Base-by-base conservation (phyloP, 2,329 filamentous ascomycete genomes). In the Biscogniauxia sp. region DNA sequence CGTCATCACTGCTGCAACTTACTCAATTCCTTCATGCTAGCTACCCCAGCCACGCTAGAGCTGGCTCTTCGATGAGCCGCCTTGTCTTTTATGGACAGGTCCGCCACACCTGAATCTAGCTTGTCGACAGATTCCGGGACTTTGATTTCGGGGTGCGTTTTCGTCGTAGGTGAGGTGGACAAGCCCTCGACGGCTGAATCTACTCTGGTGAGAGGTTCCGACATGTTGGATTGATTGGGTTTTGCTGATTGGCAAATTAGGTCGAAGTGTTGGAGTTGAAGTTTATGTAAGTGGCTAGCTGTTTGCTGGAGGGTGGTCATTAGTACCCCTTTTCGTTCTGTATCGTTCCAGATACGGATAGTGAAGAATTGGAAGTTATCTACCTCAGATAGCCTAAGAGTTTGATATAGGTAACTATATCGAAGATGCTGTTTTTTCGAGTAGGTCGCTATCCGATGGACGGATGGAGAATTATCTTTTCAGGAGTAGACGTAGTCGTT, bases 101-200 rank as follows among this genome's bases (percentile, higher is more conserved):
- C 37, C 37, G 37, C 37, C 2, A 45, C 5, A 5, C 37, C 37
- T 17, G 2, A 2, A n/a, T 45, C 15, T 45, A 45, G 2, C 32
- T 7, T 3, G 32, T 37, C 32, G 32, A 37, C 13, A 11, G 32
- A 15, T 37, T 37, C 32, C 13, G 32, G 32, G 8, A 37, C 13
- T 2, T 37, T 37, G 32, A 15, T 15, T 6, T 45, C 37, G 3
- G 37, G 37, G 13, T 17, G 13, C 17, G 37, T 17, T 6, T 45
- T 45, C 1, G 5, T 17, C 13, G 37, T 45, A n/a, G 37, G 37
- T n/a, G 37, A 45, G 2, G 37, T 84, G 68, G 86, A 84, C 71
- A 93, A 78, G 77, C 92, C 91, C 75, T 92, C 88, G 74, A 96
- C 87, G 81, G 92, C 92, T 62, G 93, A 97, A 79, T 97, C 93